These are phyloP conservation scores for Ophiostoma fasciatum DNA, from an alignment of 2,329 filamentous ascomycete species.

Conservation along the genomic window DNA sequence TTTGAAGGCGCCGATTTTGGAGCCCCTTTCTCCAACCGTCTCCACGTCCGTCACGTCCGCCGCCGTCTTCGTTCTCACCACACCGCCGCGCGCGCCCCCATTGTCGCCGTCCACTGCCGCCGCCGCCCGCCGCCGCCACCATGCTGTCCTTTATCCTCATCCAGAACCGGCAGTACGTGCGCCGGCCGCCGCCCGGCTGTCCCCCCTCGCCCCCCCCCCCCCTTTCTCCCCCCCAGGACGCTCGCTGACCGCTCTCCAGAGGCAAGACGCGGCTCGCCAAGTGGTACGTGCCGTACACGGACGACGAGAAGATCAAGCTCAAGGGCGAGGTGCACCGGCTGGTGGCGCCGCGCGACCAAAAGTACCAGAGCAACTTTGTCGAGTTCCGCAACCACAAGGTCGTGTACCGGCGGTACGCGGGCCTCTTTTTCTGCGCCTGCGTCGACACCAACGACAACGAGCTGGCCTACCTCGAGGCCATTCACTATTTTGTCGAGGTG, in stretches of 20 bases:
- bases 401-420: constrained; percentile 92
- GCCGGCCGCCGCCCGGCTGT: too few relatives aligned
- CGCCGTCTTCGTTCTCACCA: too few relatives aligned
- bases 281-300: constrained; percentile 97
- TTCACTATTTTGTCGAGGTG: constrained; percentile 99
- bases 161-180: constrained; percentile 68
- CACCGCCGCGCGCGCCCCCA: too few relatives aligned
- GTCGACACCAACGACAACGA: constrained; percentile 99
- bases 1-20: too few relatives aligned
- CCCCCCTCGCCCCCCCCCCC: too few relatives aligned
- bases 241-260: too few relatives aligned
- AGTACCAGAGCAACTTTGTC: constrained; percentile 99
- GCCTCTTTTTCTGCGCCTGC: constrained; percentile 97
- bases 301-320: constrained; percentile 97
- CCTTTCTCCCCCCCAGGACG: too few relatives aligned
- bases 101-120: too few relatives aligned
- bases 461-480: constrained; percentile 88
- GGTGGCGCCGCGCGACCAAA: constrained; percentile 93
- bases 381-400: constrained; percentile 92
- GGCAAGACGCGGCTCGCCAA: constrained; percentile 97
- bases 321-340: constrained; percentile 98
- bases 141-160: constrained; percentile 82
- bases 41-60: too few relatives aligned
- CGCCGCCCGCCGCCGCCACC: too few relatives aligned
- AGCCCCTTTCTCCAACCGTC: too few relatives aligned